Evolutionary conservation across 257 asterid species (phyloP).

Genomic region (Solanum dulcamara): DNA sequence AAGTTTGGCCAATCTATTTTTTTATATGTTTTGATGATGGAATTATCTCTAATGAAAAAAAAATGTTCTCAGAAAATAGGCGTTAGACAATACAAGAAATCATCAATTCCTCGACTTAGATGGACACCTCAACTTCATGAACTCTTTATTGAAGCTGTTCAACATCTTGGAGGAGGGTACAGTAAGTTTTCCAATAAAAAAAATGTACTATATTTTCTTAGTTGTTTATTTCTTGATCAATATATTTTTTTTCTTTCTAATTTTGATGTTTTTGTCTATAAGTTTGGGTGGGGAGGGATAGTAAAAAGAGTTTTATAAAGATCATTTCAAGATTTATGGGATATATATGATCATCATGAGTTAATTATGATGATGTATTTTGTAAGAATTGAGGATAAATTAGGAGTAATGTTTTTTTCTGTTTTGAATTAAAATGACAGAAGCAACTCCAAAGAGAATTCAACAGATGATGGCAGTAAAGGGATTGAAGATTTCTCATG

Average conservation of each 20-base stretch:
- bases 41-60: neutral
- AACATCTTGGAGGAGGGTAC: constrained; percentile 18
- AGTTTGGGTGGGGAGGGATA: neutral
- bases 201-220: neutral
- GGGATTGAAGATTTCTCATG: constrained; percentile 27
- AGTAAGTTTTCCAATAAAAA: constrained; percentile 3
- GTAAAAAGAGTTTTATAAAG: neutral
- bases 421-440: neutral
- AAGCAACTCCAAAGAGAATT: constrained; percentile 31
- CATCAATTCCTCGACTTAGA: constrained; percentile 15
- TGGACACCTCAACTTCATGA: constrained; percentile 30
- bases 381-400: neutral
- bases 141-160: constrained; percentile 19
- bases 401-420: neutral
- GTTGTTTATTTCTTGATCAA: neutral
- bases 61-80: neutral
- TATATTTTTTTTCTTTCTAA: neutral
- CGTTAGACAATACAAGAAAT: constrained; percentile 21
- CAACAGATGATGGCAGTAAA: constrained; percentile 23
- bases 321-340: neutral
- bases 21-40: neutral
- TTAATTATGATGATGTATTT: neutral
- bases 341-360: neutral
- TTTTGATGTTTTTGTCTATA: neutral
- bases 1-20: neutral